Base-by-base conservation (phyloP, 495 filamentous ascomycete species). In the Melanomma pulvis-pyrius region DNA sequence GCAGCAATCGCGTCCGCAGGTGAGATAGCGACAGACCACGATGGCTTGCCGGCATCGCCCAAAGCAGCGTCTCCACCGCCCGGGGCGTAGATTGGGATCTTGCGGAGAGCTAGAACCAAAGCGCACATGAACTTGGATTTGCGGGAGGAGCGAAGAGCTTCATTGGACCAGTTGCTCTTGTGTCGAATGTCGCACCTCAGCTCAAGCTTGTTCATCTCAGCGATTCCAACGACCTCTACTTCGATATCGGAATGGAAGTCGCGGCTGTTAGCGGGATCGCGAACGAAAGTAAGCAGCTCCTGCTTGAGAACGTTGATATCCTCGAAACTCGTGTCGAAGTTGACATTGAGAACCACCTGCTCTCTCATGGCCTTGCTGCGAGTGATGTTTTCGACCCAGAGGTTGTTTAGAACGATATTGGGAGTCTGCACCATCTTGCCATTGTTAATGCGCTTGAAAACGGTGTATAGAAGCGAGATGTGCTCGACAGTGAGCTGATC, bases 91-190 rank as follows among this genome's bases (percentile, higher is more conserved):
- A 98, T 96, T 4, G 91, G 92, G 17, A 98, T 84, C 76, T 87
- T 89, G 76, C 90, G 89, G 36, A 97, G 81, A 9, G 94, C 93
- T 11, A 92, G 79, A 7, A 96, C 88, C 44, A 98, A 82, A 2
- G 94, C 94, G 72, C 92, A 96, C 87, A 98, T 94, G 80, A 98
- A 97, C 76, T 96, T 97, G 72, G 90, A 94, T 58, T 93, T 88
- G 46, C 94, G 87, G 17, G 90, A 83, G 24, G 89, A 86, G 24
- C 93, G 88, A 41, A 98, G 82, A 29, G 85, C 83, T 64, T 96
- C 93, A 75, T 96, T 97, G 49, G 93, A 87, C 94, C 94, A 98
- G 79, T 98, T 98, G 65, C 89, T 74, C 80, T 97, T 97, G 81
- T 97, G 92, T 63, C 87, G 86, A 72, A 97, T 92, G 65, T 90